These are phyloP conservation scores for Blastobotrys muscicola DNA, from an alignment of 805 yeast species.

Conservation along the genomic window DNA sequence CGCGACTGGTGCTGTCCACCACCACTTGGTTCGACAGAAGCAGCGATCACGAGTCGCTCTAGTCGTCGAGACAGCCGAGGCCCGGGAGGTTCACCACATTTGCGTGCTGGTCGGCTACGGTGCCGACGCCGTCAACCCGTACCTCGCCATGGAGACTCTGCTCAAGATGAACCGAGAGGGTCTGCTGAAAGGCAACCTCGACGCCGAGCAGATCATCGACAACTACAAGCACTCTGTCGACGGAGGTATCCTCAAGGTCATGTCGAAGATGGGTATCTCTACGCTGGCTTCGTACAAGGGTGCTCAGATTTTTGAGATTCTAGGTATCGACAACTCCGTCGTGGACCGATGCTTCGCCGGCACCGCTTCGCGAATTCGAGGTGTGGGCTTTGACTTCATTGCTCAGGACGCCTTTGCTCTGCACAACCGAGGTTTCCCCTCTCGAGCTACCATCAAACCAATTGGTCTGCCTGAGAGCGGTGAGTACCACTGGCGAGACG, in stretches of 20 bases:
- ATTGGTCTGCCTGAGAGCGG: conserved; percentile 85
- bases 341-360: conserved; percentile 94
- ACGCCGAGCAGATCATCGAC: conserved; percentile 51
- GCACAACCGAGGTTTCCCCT: conserved; percentile 88
- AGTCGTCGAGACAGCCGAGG: conserved; percentile 90
- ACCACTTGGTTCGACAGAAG: conserved; percentile 88
- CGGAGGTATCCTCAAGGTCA: conserved; percentile 88
- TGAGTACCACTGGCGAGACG: conserved; percentile 98
- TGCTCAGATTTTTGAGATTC: conserved; percentile 95
- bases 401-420: conserved; percentile 94
- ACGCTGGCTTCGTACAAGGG: conserved; percentile 98
- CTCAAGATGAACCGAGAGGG: conserved; percentile 77
- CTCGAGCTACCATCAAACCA: conserved; percentile 60
- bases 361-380: conserved; percentile 93
- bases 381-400: conserved; percentile 89
- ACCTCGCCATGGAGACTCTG: conserved; percentile 83
- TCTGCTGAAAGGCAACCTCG: conserved; percentile 39
- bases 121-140: conserved; percentile 93
- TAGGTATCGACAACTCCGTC: conserved; percentile 92
- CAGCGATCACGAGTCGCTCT: conserved; percentile 93
- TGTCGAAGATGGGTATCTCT: conserved; percentile 99
- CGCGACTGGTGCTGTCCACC: conserved; percentile 97
- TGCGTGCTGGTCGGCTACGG: conserved; percentile 94
- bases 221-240: conserved; percentile 83
- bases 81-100: conserved; percentile 93